Evolutionary conservation across 176 grass and related monocot species (phyloP).

Genomic region (Ananas comosus): DNA sequence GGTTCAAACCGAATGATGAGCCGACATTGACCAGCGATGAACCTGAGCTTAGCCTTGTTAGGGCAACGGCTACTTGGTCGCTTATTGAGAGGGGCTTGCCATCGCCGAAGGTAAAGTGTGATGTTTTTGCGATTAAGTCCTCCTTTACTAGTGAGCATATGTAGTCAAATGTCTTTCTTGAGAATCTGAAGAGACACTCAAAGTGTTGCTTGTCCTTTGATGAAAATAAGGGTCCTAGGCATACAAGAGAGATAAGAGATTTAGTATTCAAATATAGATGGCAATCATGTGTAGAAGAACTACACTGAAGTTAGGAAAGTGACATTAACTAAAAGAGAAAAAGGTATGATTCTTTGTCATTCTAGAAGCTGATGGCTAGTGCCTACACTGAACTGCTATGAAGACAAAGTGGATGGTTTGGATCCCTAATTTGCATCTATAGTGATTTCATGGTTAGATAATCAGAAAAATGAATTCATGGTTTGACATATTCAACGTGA

Average conservation of each 20-base stretch:
- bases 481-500: neutral
- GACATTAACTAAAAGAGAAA: neutral
- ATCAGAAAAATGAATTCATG: too few species aligned
- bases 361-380: neutral
- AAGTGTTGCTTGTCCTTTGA: slow-evolving; percentile 30
- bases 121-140: slow-evolving; percentile 54
- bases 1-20: slow-evolving; percentile 45
- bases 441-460: neutral
- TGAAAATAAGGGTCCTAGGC: slow-evolving; percentile 35
- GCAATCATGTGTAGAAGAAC: neutral
- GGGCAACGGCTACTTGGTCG: slow-evolving; percentile 54
- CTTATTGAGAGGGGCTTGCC: slow-evolving; percentile 39
- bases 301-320: too few species aligned
- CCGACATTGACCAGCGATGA: slow-evolving; percentile 53
- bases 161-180: slow-evolving; percentile 56
- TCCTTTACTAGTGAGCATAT: slow-evolving; percentile 46
- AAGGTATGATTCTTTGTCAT: neutral
- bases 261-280: neutral
- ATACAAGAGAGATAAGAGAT: neutral
- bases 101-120: slow-evolving; percentile 45
- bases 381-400: neutral
- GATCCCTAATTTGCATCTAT: neutral
- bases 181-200: slow-evolving; percentile 50
- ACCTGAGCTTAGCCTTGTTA: slow-evolving; percentile 61
- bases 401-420: neutral